phyloP scores from a whole-genome alignment of 352 stramenopile species.

The Elongisporangium senticosum region DNA sequence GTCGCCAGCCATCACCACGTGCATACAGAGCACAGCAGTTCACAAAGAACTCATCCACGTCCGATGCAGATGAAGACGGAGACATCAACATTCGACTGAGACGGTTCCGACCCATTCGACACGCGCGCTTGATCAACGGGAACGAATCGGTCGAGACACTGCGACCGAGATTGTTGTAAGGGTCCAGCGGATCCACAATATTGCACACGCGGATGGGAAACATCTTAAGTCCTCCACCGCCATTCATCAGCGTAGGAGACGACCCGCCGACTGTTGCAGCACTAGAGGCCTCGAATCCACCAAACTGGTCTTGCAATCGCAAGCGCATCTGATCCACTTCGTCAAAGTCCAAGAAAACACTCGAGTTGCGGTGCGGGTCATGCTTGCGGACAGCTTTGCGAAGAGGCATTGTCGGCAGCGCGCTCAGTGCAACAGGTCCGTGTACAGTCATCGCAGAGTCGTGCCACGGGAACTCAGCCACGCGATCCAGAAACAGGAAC shows the following conservation, averaged over 20 bases:
- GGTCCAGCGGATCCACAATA: conserved; percentile 85
- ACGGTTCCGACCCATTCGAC: conserved; percentile 50
- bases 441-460: conserved; percentile 76
- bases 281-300: conserved; percentile 28
- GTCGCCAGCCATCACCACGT: conserved; percentile 68
- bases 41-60: conserved; percentile 48
- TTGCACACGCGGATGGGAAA: conserved; percentile 85
- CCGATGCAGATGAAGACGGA: conserved; percentile 6
- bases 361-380: conserved; percentile 4
- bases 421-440: conserved; percentile 52
- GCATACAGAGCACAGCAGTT: conserved; percentile 62
- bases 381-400: conserved; percentile 13
- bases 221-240: conserved; percentile 14
- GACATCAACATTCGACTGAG: conserved; percentile 32
- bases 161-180: conserved; percentile 82
- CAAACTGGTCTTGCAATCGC: conserved; percentile 52
- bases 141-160: conserved; percentile 73
- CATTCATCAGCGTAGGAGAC: conserved; percentile 9
- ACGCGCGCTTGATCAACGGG: conserved; percentile 65
- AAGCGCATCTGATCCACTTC: conserved; percentile 48
- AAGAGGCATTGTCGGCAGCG: conserved; percentile 37
- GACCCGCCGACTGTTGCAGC: background rate
- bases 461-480: conserved; percentile 85
- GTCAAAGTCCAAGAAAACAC: conserved; percentile 24
- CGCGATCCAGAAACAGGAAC: conserved; percentile 79